Conservation (phyloP, 2,329 filamentous ascomycete species). For the Pseudogymnoascus sp. region DNA sequence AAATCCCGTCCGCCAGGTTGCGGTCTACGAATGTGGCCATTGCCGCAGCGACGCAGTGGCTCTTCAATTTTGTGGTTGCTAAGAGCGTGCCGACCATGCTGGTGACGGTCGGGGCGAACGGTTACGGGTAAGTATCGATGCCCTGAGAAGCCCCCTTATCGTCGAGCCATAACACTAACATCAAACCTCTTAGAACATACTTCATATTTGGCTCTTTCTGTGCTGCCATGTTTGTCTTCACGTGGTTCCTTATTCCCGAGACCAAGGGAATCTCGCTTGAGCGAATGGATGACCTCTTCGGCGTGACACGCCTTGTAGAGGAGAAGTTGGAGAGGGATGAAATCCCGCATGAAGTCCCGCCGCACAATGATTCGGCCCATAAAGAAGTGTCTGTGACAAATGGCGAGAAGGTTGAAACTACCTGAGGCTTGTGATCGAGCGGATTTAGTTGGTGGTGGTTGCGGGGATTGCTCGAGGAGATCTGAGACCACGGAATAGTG, state of each 20-base stretch:
- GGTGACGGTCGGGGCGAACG: slow-evolving; percentile 16
- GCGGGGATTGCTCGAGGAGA: neutral
- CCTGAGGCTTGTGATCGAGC: neutral
- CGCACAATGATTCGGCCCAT: neutral
- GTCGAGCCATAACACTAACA: neutral
- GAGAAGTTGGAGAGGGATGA: slow-evolving; percentile 8
- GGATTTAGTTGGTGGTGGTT: neutral
- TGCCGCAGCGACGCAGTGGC: slow-evolving; percentile 60
- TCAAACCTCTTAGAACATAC: slow-evolving; percentile 30
- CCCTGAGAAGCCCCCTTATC: neutral
- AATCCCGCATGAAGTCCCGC: neutral
- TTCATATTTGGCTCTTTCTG: slow-evolving; percentile 54
- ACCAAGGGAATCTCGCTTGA: slow-evolving; percentile 44
- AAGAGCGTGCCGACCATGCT: slow-evolving; percentile 24
- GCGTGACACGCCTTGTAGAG: slow-evolving; percentile 13
- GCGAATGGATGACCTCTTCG: slow-evolving; percentile 30
- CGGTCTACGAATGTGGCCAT: slow-evolving; percentile 58
- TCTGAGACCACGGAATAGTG: neutral
- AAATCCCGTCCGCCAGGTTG: slow-evolving; percentile 59
- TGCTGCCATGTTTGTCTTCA: slow-evolving; percentile 42
- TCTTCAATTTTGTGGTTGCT: slow-evolving; percentile 67
- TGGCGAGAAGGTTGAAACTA: neutral
- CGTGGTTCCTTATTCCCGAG: slow-evolving; percentile 37
- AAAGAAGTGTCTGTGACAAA: neutral
- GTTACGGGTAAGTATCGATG: slow-evolving; percentile 13